phyloP scores from a whole-genome alignment of 2,329 filamentous ascomycete genomes.

The Fusarium tuaranense region DNA sequence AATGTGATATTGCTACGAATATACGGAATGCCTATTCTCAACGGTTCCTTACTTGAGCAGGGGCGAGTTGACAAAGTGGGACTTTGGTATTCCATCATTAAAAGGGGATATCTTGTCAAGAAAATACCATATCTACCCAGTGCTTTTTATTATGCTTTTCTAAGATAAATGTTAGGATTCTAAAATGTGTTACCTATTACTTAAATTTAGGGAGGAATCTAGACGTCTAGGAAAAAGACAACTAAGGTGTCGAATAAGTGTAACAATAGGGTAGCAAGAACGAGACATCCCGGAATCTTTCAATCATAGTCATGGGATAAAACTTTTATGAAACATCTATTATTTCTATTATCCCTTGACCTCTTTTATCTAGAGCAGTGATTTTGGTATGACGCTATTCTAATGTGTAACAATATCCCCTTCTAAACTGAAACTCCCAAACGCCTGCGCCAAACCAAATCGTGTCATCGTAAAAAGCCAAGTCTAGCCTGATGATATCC shows the following conservation, averaged over 20 bases:
- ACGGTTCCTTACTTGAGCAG: no score
- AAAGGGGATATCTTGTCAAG: not conserved
- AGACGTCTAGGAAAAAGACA: not conserved
- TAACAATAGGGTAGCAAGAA: not conserved
- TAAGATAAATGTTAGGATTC: not conserved
- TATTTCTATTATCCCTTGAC: not conserved
- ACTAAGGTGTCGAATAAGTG: not conserved
- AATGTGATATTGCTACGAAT: not conserved
- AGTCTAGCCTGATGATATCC: not conserved
- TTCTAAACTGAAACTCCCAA: not conserved
- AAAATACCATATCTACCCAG: not conserved
- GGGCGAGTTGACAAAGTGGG: not conserved
- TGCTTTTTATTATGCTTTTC: not conserved
- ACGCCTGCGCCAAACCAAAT: conserved; percentile 14
- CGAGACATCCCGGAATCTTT: not conserved
- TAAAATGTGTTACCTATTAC: not conserved
- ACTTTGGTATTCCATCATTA: not conserved
- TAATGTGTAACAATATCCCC: not conserved
- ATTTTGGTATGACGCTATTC: not conserved
- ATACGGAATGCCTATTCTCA: not conserved
- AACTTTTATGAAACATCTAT: not conserved
- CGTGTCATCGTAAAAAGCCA: conserved; percentile 5
- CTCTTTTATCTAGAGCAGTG: conserved; percentile 3
- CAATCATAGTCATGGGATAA: not conserved
- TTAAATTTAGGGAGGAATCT: no score